A percentile compares a stretch with the other conserved stretches of the same genome.
Evolutionary conservation across 1,284 basidiomycete genomes (phyloP).

Genomic region (Heliocybe sulcata): DNA sequence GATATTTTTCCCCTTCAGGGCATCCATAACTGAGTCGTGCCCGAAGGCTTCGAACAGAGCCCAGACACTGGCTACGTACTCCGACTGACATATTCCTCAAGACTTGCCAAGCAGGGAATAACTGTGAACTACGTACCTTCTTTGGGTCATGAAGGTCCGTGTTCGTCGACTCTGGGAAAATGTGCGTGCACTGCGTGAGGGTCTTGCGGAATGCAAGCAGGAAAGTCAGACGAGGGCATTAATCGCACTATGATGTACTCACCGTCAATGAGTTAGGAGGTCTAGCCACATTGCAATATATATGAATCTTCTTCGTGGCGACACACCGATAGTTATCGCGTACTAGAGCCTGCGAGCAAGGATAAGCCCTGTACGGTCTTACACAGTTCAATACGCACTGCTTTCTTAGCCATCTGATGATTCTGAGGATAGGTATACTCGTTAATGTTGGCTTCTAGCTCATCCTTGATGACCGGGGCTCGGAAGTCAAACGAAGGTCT

Average conservation of each 20-base stretch:
- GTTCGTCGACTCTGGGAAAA: constrained; percentile 7
- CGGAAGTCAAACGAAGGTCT: background rate
- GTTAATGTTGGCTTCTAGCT: too few relatives aligned
- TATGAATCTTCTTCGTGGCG: constrained; percentile 13
- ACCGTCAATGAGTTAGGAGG: background rate
- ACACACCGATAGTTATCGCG: constrained; percentile 22
- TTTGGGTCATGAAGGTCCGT: background rate
- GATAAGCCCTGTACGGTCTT: background rate
- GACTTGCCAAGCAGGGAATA: background rate
- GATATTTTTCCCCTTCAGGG: constrained; percentile 18
- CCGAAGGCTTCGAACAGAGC: constrained; percentile 14
- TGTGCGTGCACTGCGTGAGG: constrained; percentile 7
- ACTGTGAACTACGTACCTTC: constrained; percentile 1
- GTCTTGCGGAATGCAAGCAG: too few relatives aligned
- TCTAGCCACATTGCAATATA: background rate
- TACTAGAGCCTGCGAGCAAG: constrained; percentile 14
- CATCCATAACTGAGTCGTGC: constrained; percentile 6
- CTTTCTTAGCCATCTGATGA: constrained; percentile 3
- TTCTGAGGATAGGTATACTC: constrained; percentile 2
- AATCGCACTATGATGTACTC: too few relatives aligned
- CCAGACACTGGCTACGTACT: constrained; percentile 10
- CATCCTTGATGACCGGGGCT: background rate
- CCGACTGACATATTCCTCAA: constrained; percentile 1
- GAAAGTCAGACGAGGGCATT: too few relatives aligned
- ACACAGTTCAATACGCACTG: constrained; percentile 1